A percentile compares a stretch with the other conserved stretches of the same genome.
Conservation (phyloP, 2,329 filamentous ascomycete genomes). For the Ascomycota sp. region DNA sequence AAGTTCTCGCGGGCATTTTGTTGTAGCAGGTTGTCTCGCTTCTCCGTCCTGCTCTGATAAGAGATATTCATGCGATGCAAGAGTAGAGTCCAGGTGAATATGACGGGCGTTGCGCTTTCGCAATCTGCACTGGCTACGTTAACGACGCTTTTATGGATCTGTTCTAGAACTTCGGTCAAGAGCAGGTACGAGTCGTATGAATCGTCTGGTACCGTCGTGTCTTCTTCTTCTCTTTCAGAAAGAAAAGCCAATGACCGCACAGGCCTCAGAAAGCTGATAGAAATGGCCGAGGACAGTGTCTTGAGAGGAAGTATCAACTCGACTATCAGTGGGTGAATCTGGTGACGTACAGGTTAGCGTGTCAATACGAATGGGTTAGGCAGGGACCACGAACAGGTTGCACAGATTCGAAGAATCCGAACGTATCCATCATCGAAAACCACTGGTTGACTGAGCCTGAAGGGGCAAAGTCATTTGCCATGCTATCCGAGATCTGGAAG, state of each 20-base stretch:
- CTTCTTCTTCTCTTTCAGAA: constrained; percentile 18
- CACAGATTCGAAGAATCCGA: constrained; percentile 48
- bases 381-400: constrained; percentile 11
- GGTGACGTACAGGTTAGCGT: constrained; percentile 5
- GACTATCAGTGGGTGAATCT: constrained; percentile 19
- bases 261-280: constrained; percentile 51
- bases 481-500: constrained; percentile 48
- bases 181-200: constrained; percentile 40
- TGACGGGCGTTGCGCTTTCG: constrained; percentile 48
- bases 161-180: constrained; percentile 46
- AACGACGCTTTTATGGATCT: constrained; percentile 53
- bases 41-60: constrained; percentile 40
- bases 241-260: constrained; percentile 27
- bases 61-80: constrained; percentile 47
- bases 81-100: constrained; percentile 67
- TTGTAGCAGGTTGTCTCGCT: constrained; percentile 34
- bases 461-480: constrained; percentile 31
- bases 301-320: constrained; percentile 45
- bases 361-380: background rate
- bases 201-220: constrained; percentile 12
- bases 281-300: constrained; percentile 48
- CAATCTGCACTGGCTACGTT: constrained; percentile 33
- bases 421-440: constrained; percentile 52
- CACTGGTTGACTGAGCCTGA: constrained; percentile 43
- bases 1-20: constrained; percentile 38